Evolutionary conservation across 441 rosid species (phyloP), one percentile per base, ranked within the genome.

Genomic region (Erysimum cheiri): DNA sequence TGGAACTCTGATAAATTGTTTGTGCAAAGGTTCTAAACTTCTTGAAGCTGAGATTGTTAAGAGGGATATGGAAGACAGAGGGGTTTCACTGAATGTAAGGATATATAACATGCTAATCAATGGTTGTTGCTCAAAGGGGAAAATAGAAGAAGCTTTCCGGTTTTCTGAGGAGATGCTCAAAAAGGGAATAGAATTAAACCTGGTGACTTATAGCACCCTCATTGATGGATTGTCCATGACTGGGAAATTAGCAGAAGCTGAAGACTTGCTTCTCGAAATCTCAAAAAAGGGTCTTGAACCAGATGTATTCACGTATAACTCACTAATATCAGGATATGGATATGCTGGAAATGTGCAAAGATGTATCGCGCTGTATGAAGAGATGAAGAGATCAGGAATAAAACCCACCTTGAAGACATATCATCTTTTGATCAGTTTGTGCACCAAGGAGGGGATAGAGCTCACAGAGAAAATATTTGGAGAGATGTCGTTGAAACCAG

Each of bases 181-280:
- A 72, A 68, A 44, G 62, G 87, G 76, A 61, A 68, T 83, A 14
- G 24, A 44, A 32, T 81, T 85, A 10, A 86, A 92, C 11, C 57
- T 93, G 62, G 86, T 88, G 39, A 93, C 97, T 7, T 90, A 87
- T 71, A 93, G 91, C 71, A 70, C 85, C 19, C 89, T 93, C 44
- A 83, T 90, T 52, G 70, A 80, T 22, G 90, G 95, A 40, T 80
- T 88, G 46, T 82, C 87, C 80, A 85, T 83, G 75, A 74, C 19
- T 33, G 84, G 84, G 22, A 85, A 67, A 77, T 29, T 86, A 72
- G 50, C 8, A 11, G 90, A 87, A 78, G 98, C 92, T 26, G 95
- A 92, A 79, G 84, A 81, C 46, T 40, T 87, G 74, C 69, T 92
- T 75, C 66, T 35, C 39, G 79, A 70, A 72, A 82, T 92, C 44